Percentiles rank a stretch among this genome's conserved stretches.
Conservation (phyloP, 176 grass and related monocot genomes). For the Rhynchospora tenuis region DNA sequence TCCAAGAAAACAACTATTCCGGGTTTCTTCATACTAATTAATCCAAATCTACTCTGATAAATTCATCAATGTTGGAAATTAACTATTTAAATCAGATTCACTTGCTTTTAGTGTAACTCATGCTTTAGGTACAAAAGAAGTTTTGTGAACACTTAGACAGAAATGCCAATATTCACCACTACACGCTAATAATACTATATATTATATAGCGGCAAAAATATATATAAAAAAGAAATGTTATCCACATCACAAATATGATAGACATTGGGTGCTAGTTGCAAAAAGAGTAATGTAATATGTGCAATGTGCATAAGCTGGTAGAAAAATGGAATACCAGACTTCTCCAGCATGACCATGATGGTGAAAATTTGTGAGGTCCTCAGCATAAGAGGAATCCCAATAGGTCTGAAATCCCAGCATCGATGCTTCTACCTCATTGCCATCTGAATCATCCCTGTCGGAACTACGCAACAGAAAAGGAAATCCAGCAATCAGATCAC, state of each 20-base stretch:
- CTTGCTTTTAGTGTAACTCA: neutral
- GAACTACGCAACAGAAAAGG: slow-evolving; percentile 34
- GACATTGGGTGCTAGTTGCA: neutral
- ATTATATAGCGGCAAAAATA: too few relatives aligned
- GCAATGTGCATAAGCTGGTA: neutral
- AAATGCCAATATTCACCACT: neutral
- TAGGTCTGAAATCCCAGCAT: slow-evolving; percentile 85
- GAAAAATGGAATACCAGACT: slow-evolving; percentile 56
- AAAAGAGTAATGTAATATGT: neutral
- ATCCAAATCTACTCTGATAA: neutral
- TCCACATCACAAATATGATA: neutral
- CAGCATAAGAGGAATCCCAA: slow-evolving; percentile 85
- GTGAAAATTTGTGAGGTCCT: slow-evolving; percentile 94
- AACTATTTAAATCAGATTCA: neutral
- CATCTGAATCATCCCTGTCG: slow-evolving; percentile 77
- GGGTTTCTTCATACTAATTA: neutral
- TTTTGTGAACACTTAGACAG: neutral
- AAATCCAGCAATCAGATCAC: neutral
- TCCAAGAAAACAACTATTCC: neutral
- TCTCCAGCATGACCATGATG: slow-evolving; percentile 82
- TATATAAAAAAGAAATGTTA: neutral
- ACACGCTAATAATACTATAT: too few relatives aligned
- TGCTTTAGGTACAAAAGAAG: neutral
- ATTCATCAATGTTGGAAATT: neutral
- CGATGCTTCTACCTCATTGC: slow-evolving; percentile 66